Evolutionary conservation across 176 grass and related monocot species (phyloP), one percentile per base, ranked within the genome.

Genomic region (Lolium perenne): DNA sequence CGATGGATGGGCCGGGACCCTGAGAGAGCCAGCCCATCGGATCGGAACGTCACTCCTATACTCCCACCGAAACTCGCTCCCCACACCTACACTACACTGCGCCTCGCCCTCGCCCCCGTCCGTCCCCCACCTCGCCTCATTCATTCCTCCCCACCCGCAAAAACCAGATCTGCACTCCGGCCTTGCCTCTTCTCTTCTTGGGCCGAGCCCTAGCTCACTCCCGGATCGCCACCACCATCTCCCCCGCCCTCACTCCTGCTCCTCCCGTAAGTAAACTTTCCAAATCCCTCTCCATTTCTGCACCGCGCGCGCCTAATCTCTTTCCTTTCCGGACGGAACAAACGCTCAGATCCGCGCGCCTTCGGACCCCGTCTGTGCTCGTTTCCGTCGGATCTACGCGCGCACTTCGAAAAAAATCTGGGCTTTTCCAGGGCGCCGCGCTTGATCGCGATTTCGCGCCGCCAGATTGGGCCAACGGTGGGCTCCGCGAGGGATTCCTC

Each of bases 121-220:
- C 53, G n/a, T 10, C n/a, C 17, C 38, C 35, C 22, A 40, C 66
- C 17, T 10, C 0, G 21, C 17, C 8, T 1, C 18, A 32, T 32
- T 66, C 35, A 66, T 66, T 66, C 35, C 49, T 25, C 43, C 12
- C 10, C 46, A 48, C 26, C 53, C n/a, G 17, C 25, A 66, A 22
- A 51, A 23, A 77, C 25, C 58, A 77, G 73, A 85, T 84, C 70
- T 75, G 4, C 17, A 14, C 38, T 29, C 21, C 47, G 48, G 83
- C 83, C 74, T 78, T 78, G 72, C 40, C 2, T 29, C 74, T 67
- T 85, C 83, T 85, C 73, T 68, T 85, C 83, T 85, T 85, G 83
- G 83, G 83, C 74, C 83, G 83, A 85, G 74, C 73, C 74, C 71
- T 82, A 57, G 50, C 47, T 53, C 32, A 22, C 38, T 54, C 46